Evolutionary conservation across 805 yeast genomes (phyloP), one percentile per base, ranked within the genome.

Genomic region (Saturnispora saitoi): DNA sequence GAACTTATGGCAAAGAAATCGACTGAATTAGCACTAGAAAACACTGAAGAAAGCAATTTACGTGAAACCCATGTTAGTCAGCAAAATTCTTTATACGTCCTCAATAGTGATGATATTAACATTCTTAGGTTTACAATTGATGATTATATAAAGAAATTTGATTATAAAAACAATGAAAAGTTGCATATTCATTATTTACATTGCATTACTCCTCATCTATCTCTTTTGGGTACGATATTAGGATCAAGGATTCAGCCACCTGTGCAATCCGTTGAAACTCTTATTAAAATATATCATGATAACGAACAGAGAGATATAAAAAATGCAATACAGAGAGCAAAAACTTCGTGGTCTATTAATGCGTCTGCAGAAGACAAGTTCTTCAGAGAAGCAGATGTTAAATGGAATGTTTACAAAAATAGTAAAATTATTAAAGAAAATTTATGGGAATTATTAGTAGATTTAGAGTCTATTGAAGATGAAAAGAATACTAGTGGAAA

Each of bases 391-490:
- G 70, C 63, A 61, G 69, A 49, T 60, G 67, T 54, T 59, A 57
- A 68, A 15, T 74, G 81, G 78, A 64, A 70, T 1, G 63, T 77
- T 12, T 77, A 78, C 56, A 55, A 70, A 44, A 59, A 70, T 8
- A 78, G 86, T 0, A 69, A 72, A 37, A 60, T 88, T 7, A 8
- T 41, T 12, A 14, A 24, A 20, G 78, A 80, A 4, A 55, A 58
- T 2, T 67, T 83, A 11, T 85, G 81, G 61, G 68, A 72, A 29
- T 68, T 70, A 49, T 66, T 82, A 45, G 71, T 88, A 45, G 80
- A 84, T 57, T 60, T 76, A 12, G 68, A 78, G 9, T 37, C 49
- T 6, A 10, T 17, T 14, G 41, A 47, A 29, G 49, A 47, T 29
- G 49, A 47, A 32, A 32, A 34, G 17, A 3, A 32, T 9, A 10